A percentile compares a stretch with the other conserved stretches of the same genome.
Evolutionary conservation across 768 basidiomycete genomes (phyloP).

Genomic region (Calocybe gangraenosa): DNA sequence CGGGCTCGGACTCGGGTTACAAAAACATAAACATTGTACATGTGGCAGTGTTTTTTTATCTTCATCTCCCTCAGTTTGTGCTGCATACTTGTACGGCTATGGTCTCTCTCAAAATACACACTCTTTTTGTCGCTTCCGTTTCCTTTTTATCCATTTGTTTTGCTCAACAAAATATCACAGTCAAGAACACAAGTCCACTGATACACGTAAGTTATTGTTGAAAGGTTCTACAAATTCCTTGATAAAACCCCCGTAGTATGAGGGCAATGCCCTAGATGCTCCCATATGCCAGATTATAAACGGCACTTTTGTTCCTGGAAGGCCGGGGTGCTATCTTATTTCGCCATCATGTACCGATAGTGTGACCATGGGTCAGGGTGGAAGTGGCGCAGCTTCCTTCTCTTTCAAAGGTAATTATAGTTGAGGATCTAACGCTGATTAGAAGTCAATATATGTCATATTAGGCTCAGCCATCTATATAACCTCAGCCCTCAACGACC

Average conservation of each 20-base stretch:
- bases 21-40: too few relatives aligned
- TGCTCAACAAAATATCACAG: conserved; percentile 9
- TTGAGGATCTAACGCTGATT: too few relatives aligned
- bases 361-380: conserved; percentile 16
- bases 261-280: conserved; percentile 14
- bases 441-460: background rate
- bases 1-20: too few relatives aligned
- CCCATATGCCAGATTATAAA: conserved; percentile 5
- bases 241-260: conserved; percentile 8
- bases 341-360: conserved; percentile 17
- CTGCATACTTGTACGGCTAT: too few relatives aligned
- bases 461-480: conserved; percentile 24
- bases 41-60: too few relatives aligned
- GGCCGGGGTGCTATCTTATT: conserved; percentile 18
- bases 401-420: conserved; percentile 18
- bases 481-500: conserved; percentile 17
- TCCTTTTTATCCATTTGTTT: too few relatives aligned
- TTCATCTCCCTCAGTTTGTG: too few relatives aligned
- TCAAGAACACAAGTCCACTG: conserved; percentile 19
- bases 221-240: background rate
- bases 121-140: too few relatives aligned
- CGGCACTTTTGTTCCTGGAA: conserved; percentile 3
- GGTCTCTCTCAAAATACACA: too few relatives aligned
- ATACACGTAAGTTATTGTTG: conserved; percentile 11
- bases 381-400: conserved; percentile 18